Percentiles rank a stretch among this genome's conserved stretches.
Evolutionary conservation across 1,139 yeast genomes (phyloP).

Genomic region (Yamadazyma buinensis): DNA sequence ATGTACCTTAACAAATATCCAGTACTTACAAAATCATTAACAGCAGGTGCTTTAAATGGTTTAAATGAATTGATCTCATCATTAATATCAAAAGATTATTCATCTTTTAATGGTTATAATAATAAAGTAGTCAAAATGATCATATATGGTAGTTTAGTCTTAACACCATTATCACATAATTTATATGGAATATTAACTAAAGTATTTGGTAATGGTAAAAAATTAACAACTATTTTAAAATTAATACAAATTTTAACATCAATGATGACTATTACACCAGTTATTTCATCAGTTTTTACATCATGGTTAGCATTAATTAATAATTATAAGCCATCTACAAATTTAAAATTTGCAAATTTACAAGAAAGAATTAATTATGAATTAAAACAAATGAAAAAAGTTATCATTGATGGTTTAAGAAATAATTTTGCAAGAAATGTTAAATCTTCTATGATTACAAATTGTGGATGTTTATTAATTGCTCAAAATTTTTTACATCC

Average conservation of each 20-base stretch:
- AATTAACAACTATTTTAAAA: conserved; percentile 35
- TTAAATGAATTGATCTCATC: conserved; percentile 61
- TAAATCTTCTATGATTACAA: conserved; percentile 60
- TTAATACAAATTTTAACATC: conserved; percentile 58
- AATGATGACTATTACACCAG: conserved; percentile 61
- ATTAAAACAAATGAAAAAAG: conserved; percentile 15
- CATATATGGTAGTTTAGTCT: conserved; percentile 63
- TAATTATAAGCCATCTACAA: conserved; percentile 19
- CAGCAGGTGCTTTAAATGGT: conserved; percentile 55
- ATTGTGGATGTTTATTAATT: conserved; percentile 56
- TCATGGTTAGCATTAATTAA: conserved; percentile 50
- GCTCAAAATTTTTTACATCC: conserved; percentile 78
- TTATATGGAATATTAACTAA: conserved; percentile 47
- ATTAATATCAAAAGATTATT: conserved; percentile 43
- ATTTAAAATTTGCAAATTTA: background rate
- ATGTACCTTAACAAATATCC: conserved; percentile 46
- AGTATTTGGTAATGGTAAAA: conserved; percentile 30
- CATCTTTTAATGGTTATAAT: conserved; percentile 13
- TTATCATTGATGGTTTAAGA: conserved; percentile 38
- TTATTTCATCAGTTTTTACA: conserved; percentile 54
- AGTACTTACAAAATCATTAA: conserved; percentile 54
- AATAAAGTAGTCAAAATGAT: conserved; percentile 61
- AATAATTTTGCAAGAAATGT: conserved; percentile 55
- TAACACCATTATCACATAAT: conserved; percentile 74
- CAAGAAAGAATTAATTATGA: conserved; percentile 18